Conservation (phyloP, 495 filamentous ascomycete genomes). For the Wilcoxina mikolae region DNA sequence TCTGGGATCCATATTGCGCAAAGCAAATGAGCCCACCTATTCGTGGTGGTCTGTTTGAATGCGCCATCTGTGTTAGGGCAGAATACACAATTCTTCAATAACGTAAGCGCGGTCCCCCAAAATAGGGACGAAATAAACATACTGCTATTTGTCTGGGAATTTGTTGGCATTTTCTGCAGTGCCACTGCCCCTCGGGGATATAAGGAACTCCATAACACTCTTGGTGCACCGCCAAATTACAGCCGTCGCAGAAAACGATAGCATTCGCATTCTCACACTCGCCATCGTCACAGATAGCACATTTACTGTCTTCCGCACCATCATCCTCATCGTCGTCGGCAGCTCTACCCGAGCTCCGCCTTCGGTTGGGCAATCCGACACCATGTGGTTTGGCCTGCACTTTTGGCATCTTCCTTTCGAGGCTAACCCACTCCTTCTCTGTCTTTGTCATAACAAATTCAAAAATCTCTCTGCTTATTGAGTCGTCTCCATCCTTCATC, state of each 20-base stretch:
- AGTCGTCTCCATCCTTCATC: slow-evolving; percentile 52
- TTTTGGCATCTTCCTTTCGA: slow-evolving; percentile 93
- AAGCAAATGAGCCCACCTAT: slow-evolving; percentile 89
- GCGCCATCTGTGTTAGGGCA: slow-evolving; percentile 95
- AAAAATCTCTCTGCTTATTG: slow-evolving; percentile 82
- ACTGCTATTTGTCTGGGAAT: slow-evolving; percentile 80
- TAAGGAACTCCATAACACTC: slow-evolving; percentile 98
- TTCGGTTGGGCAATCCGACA: slow-evolving; percentile 34
- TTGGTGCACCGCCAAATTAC: slow-evolving; percentile 93
- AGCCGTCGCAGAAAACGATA: slow-evolving; percentile 98
- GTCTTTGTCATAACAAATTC: slow-evolving; percentile 98
- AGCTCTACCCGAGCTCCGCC: slow-evolving; percentile 55
- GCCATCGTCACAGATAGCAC: slow-evolving; percentile 93
- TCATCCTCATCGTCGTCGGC: slow-evolving; percentile 90
- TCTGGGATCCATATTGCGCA: slow-evolving; percentile 99
- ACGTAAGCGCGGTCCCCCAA: background rate
- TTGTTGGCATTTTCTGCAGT: slow-evolving; percentile 91
- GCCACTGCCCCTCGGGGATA: slow-evolving; percentile 96
- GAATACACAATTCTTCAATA: slow-evolving; percentile 71
- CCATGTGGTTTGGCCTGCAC: slow-evolving; percentile 88
- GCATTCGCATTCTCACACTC: slow-evolving; percentile 99
- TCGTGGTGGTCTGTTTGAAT: slow-evolving; percentile 93
- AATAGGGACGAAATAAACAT: slow-evolving; percentile 30
- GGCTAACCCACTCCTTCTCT: slow-evolving; percentile 92
- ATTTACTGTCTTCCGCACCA: slow-evolving; percentile 94